Evolutionary conservation across 805 yeast species (phyloP).

Genomic region (Martiniozyma abietophila): DNA sequence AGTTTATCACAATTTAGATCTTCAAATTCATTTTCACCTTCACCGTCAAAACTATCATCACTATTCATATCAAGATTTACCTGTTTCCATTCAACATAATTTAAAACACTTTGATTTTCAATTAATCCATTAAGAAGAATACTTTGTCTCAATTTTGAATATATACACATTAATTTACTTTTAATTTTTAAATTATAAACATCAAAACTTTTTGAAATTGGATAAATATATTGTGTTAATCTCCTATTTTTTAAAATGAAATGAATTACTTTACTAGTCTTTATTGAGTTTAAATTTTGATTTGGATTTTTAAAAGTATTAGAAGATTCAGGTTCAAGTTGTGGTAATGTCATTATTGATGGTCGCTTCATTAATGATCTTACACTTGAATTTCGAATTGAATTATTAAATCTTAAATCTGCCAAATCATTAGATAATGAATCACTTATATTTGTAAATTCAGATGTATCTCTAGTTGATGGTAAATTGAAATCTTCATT

Average conservation of each 20-base stretch:
- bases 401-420: no score
- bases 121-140: constrained; percentile 52
- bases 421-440: no score
- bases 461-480: no score
- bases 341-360: no score
- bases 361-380: no score
- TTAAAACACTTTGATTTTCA: constrained; percentile 34
- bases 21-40: constrained; percentile 22
- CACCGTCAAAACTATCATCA: no score
- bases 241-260: constrained; percentile 69
- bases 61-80: constrained; percentile 19
- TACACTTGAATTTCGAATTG: no score
- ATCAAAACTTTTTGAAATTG: constrained; percentile 16
- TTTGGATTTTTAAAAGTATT: neutral
- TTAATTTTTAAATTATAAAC: constrained; percentile 9
- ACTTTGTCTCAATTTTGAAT: constrained; percentile 15
- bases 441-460: no score
- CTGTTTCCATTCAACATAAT: no score
- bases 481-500: no score
- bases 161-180: constrained; percentile 22
- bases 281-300: neutral
- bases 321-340: no score
- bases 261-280: constrained; percentile 30
- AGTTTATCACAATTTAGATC: constrained; percentile 18
- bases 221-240: constrained; percentile 46